Evolutionary conservation across 768 basidiomycete species (phyloP), one percentile per base, ranked within the genome.

Genomic region (Suillus bovinus): DNA sequence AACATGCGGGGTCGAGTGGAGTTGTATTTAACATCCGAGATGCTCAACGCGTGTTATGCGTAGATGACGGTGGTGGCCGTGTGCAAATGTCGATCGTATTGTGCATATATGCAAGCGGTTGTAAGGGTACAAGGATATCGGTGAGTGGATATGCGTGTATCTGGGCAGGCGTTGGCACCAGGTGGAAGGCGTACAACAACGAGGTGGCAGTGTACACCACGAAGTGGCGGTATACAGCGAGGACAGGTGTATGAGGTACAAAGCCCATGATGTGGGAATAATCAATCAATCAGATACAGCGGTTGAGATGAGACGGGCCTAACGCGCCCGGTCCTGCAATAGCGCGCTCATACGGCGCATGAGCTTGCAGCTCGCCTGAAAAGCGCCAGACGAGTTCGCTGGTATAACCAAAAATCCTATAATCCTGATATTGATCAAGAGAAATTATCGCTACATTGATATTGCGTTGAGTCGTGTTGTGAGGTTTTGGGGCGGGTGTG

Each of bases 381-480:
- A 1, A 47, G 16, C 47, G 8, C 17, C 47, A 47, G 11, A 47
- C 47, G 27, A 9, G 24, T 27, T 50, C 29, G 49, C 27, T 29
- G 17, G 49, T 36, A 55, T 39, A 27, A 56, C 54, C 54, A 39
- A 56, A 56, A 39, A 55, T 41, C 36, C 55, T 56, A 13, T 50
- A 56, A 56, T 56, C 38, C 22, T 50, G 49, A 50, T 13, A 1
- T 1, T 24, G 24, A 56, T 39, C 24, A 38, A 38, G 55, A 27
- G 11, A 56, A 56, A 56, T 29, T 56, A 56, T 56, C 55, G 55
- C 55, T 56, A 56, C 55, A 56, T 56, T 56, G 38, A 56, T 56
- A 39, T 39, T 39, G 55, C 1, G 55, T 56, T 17, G 33, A 53
- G 31, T 33, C n/a, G 11, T 20, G 31, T 29, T 34, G 34, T 24